A percentile compares a stretch with the other conserved stretches of the same genome.
phyloP scores from a whole-genome alignment of 345 rosid genomes.

The Ailanthus altissimus region DNA sequence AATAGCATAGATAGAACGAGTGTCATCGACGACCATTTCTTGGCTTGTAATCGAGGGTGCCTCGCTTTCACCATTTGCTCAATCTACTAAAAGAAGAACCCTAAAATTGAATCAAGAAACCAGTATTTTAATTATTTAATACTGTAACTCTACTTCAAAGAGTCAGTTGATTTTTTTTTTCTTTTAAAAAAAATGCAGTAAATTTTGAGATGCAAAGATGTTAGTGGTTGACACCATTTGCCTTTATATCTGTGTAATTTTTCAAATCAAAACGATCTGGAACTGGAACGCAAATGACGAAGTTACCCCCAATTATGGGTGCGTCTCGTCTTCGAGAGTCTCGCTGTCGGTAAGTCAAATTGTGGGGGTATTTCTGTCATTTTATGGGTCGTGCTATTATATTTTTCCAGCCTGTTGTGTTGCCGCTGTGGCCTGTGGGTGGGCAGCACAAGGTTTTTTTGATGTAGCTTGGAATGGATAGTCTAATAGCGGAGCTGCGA shows the following conservation, averaged over 20 bases:
- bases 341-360: background rate
- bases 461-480: background rate
- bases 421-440: background rate
- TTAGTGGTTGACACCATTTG: background rate
- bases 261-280: background rate
- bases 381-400: background rate
- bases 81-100: conserved; percentile 31
- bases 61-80: conserved; percentile 61
- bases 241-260: background rate
- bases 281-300: background rate
- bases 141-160: background rate
- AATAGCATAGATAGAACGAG: conserved; percentile 60
- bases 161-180: background rate
- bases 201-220: background rate
- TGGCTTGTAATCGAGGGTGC: conserved; percentile 59
- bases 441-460: conserved; percentile 14
- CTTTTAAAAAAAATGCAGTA: background rate
- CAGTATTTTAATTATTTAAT: background rate
- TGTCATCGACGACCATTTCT: conserved; percentile 60
- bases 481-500: no score
- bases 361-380: background rate
- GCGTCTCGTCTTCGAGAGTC: no score
- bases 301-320: background rate
- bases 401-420: background rate
- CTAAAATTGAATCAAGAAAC: conserved; percentile 12